Evolutionary conservation across 129 eudicot genomes (phyloP).

Genomic region (Kitagawia praeruptora): DNA sequence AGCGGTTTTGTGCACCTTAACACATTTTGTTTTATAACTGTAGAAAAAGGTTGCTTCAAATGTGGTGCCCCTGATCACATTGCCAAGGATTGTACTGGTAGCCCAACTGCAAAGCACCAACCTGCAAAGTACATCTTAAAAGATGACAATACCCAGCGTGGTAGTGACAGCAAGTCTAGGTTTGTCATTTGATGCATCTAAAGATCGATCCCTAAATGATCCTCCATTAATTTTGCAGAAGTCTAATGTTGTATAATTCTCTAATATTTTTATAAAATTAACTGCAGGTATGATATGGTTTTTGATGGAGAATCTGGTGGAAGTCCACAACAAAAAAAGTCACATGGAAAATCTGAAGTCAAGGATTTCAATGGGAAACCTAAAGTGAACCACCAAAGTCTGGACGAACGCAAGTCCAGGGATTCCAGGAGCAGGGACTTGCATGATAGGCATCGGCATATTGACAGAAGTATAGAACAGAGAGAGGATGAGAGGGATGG

Average conservation of each 20-base stretch:
- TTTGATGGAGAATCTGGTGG: constrained; percentile 59
- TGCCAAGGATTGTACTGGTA: constrained; percentile 74
- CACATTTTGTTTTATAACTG: neutral
- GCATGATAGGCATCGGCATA: constrained; percentile 19
- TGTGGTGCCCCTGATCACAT: constrained; percentile 89
- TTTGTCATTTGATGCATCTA: constrained; percentile 17
- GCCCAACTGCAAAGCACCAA: constrained; percentile 26
- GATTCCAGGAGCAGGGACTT: constrained; percentile 32
- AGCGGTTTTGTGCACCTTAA: neutral
- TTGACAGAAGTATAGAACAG: constrained; percentile 33
- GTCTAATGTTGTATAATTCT: no score
- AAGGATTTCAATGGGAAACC: constrained; percentile 21
- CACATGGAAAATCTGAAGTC: constrained; percentile 31
- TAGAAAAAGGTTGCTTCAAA: constrained; percentile 80
- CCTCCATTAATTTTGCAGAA: neutral
- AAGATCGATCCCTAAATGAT: neutral
- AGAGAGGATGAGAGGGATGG: constrained; percentile 34
- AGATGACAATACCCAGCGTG: constrained; percentile 57
- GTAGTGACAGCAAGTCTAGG: constrained; percentile 52
- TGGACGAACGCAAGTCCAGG: constrained; percentile 18
- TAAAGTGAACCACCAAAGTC: constrained; percentile 15
- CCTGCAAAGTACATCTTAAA: constrained; percentile 57
- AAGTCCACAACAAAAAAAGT: constrained; percentile 52
- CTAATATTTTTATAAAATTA: neutral
- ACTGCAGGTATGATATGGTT: constrained; percentile 78